phyloP scores from a whole-genome alignment of 441 rosid genomes.

The Erodium texanum region DNA sequence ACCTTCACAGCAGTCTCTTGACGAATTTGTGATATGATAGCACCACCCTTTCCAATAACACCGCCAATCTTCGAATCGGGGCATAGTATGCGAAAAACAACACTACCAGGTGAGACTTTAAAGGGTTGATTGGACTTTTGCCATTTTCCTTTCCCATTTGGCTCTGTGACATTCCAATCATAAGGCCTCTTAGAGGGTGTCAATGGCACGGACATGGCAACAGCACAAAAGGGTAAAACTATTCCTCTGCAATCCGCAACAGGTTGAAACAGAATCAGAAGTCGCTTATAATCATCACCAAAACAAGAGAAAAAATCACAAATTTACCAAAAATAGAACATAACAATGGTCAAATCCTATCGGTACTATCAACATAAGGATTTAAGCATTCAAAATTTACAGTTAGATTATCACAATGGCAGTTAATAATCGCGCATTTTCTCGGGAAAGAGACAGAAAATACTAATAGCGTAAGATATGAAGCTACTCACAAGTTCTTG shows the following conservation, averaged over 20 bases:
- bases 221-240: conserved; percentile 11
- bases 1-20: conserved; percentile 47
- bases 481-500: neutral
- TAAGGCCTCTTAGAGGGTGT: conserved; percentile 53
- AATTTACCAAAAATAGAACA: neutral
- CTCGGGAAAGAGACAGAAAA: neutral
- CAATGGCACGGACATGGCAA: conserved; percentile 39
- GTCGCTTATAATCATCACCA: neutral
- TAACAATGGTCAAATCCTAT: neutral
- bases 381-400: neutral
- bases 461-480: neutral
- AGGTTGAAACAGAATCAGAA: neutral
- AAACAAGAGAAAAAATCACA: neutral
- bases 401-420: neutral
- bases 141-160: conserved; percentile 39
- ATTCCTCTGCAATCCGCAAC: neutral
- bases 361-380: neutral
- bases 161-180: conserved; percentile 33
- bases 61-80: conserved; percentile 32
- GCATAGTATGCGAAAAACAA: conserved; percentile 41
- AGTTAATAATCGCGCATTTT: neutral
- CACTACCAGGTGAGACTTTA: conserved; percentile 21
- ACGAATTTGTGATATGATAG: conserved; percentile 37
- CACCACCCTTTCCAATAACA: conserved; percentile 36
- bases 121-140: conserved; percentile 32